Base-by-base conservation (phyloP, 257 asterid genomes). In the Prunella vulgaris region DNA sequence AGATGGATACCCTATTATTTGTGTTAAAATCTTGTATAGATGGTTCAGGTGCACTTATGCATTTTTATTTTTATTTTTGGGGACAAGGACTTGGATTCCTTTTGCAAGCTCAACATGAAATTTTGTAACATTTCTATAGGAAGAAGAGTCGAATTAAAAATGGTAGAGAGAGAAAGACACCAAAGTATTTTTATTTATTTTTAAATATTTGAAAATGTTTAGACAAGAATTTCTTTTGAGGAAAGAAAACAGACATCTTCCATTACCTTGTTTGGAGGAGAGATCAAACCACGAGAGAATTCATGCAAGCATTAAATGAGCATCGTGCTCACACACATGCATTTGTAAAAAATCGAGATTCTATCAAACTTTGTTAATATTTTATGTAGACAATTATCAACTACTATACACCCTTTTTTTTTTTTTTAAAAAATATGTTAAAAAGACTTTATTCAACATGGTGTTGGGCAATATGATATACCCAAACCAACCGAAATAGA, bases 201-300 rank as follows among this genome's bases (percentile, higher is more conserved):
- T n/a, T n/a, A n/a, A n/a, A 46, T 46, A n/a, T 49, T 48, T 66
- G 59, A 72, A 22, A 69, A 30, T 40, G 60, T 69, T 68, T 32
- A 74, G 81, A 58, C 58, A 25, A 22, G 62, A 48, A 20, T 63
- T 49, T 69, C 2, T 70, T 49, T 46, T 2, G n/a, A 20, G 48
- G 51, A 35, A 57, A 70, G 71, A 76, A 73, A 78, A 80, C 81
- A 83, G 80, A 78, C 82, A 78, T 80, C 82, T 78, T 78, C 77
- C 72, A 73, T 40, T 28, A 40, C 76, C 72, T 77, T 77, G 71
- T 71, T 70, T 54, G 49, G 69, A 68, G 75, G 83, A 60, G 78
- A 76, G 70, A 71, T 46, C 53, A 46, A 69, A 59, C 82, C 77
- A 79, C n/a, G 71, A 44, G 18, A 51, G 27, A 51, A 51, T 51